Conservation (phyloP, 768 basidiomycete genomes). For the Amanita exitialis region DNA sequence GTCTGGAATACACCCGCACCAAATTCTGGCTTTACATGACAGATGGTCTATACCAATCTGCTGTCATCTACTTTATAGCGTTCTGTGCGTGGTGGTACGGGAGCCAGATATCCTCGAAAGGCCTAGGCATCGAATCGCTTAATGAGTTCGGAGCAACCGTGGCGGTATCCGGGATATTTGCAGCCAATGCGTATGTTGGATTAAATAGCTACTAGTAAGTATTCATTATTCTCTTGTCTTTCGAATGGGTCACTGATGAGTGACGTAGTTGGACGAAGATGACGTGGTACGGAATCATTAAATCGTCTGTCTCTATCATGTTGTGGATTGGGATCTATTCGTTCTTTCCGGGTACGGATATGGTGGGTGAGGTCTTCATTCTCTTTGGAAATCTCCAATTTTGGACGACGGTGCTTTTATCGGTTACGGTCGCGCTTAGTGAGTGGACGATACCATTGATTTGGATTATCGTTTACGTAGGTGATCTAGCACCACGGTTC, state of each 20-base stretch:
- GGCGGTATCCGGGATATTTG: slow-evolving; percentile 75
- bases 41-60: slow-evolving; percentile 92
- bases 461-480: background rate
- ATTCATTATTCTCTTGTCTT: slow-evolving; percentile 15
- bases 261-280: slow-evolving; percentile 66
- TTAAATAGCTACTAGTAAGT: slow-evolving; percentile 82
- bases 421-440: slow-evolving; percentile 68
- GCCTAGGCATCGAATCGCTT: slow-evolving; percentile 67
- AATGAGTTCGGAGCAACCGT: slow-evolving; percentile 91
- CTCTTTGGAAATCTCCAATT: slow-evolving; percentile 76
- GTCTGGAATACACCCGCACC: slow-evolving; percentile 82
- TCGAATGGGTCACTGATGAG: slow-evolving; percentile 11
- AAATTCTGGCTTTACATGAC: slow-evolving; percentile 96
- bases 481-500: slow-evolving; percentile 66
- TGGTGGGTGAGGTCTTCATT: slow-evolving; percentile 60
- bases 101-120: slow-evolving; percentile 62
- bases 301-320: slow-evolving; percentile 73
- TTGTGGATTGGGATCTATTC: slow-evolving; percentile 89
- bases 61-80: slow-evolving; percentile 79
- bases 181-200: slow-evolving; percentile 87
- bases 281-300: slow-evolving; percentile 74
- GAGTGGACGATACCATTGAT: slow-evolving; percentile 11
- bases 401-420: slow-evolving; percentile 71
- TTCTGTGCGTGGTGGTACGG: slow-evolving; percentile 65
- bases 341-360: slow-evolving; percentile 62